These are phyloP conservation scores for Ophiocordyceps sinensis DNA, from an alignment of 2,329 filamentous ascomycete species.

Conservation along the genomic window DNA sequence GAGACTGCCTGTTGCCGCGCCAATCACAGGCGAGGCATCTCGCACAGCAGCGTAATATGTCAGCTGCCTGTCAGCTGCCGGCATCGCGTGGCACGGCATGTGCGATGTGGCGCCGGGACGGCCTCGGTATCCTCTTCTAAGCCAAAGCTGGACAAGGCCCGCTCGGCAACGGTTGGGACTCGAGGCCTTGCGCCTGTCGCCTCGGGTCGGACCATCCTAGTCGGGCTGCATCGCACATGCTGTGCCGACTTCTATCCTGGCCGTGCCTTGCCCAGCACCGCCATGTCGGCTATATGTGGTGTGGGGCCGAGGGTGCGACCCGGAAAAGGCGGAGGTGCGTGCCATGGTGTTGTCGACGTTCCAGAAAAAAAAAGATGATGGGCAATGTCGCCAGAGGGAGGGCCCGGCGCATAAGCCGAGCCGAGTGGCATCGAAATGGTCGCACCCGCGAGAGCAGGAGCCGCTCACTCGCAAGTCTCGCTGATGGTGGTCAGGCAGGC, in stretches of 20 bases:
- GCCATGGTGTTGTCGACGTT: not conserved
- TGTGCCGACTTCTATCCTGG: not conserved
- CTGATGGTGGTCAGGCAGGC: conserved; percentile 38
- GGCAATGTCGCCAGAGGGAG: not conserved
- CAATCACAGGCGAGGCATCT: not conserved
- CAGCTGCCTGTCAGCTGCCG: not conserved
- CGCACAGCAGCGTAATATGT: too few relatives aligned
- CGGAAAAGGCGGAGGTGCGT: not conserved
- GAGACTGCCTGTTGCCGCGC: not conserved
- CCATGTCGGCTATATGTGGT: not conserved
- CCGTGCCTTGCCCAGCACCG: not conserved
- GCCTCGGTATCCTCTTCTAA: conserved; percentile 1
- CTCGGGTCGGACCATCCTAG: not conserved
- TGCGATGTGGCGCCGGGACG: conserved; percentile 1
- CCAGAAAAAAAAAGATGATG: not conserved
- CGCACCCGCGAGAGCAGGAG: not conserved
- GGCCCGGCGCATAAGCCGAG: not conserved
- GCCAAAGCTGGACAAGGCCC: not conserved
- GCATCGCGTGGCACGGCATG: not conserved
- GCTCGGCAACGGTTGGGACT: not conserved
- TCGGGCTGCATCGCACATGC: not conserved
- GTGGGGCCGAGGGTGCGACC: not conserved
- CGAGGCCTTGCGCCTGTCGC: not conserved
- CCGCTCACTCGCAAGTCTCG: conserved; percentile 21
- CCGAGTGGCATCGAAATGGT: too few relatives aligned